Conservation (phyloP, 192 early-diverging fungal genomes). For the Backusella tuberculispora region DNA sequence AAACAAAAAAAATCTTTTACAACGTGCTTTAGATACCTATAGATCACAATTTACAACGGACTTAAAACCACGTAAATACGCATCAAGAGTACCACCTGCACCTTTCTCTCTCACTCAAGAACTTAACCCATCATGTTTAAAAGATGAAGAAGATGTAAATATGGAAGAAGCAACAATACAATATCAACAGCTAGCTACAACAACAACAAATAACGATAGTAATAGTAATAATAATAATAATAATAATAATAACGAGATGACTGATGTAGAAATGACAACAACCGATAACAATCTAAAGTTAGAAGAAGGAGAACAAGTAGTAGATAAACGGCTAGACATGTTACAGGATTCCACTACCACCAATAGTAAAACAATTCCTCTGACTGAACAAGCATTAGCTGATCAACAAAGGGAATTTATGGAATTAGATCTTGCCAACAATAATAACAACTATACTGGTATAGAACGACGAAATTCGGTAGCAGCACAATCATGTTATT, state of each 20-base stretch:
- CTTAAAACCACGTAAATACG: slow-evolving; percentile 25
- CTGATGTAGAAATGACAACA: too few species aligned
- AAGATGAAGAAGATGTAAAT: neutral
- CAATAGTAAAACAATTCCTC: neutral
- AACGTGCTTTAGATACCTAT: slow-evolving; percentile 19
- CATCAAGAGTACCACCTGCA: slow-evolving; percentile 23
- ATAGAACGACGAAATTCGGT: neutral
- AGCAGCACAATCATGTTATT: slow-evolving; percentile 15
- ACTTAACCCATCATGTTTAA: too few species aligned
- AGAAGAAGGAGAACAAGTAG: neutral
- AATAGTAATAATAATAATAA: too few species aligned
- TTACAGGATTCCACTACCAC: too few species aligned
- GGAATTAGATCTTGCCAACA: neutral
- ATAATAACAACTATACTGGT: neutral
- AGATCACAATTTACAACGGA: slow-evolving; percentile 28
- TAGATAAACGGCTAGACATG: too few species aligned
- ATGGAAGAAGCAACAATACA: neutral
- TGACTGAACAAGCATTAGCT: slow-evolving; percentile 4
- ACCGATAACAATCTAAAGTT: neutral
- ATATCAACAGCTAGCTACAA: neutral
- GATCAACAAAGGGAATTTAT: slow-evolving; percentile 6
- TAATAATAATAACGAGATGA: too few species aligned
- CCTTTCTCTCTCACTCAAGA: neutral
- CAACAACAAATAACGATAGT: neutral
- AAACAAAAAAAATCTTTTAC: slow-evolving; percentile 29